phyloP scores from a whole-genome alignment of 2,329 filamentous ascomycete genomes.

The Phyllosticta paracitricarpa region DNA sequence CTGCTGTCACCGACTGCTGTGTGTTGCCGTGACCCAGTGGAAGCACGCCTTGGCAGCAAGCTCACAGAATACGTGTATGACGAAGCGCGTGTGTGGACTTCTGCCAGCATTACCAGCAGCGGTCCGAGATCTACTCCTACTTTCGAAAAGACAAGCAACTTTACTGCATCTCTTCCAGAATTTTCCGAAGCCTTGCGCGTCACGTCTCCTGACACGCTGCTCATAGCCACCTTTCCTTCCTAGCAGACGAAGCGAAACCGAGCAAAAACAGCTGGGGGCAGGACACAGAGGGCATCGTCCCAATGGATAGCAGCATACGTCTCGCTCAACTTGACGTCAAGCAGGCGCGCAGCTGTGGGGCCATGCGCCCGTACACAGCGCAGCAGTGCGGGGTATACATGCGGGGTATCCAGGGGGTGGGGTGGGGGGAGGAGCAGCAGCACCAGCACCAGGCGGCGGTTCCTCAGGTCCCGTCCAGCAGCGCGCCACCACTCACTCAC shows the following conservation, averaged over 20 bases:
- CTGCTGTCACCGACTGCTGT: not conserved
- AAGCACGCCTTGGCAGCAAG: not conserved
- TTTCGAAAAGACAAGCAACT: no score
- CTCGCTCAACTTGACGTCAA: not conserved
- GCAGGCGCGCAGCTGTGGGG: not conserved
- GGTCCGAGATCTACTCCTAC: not conserved
- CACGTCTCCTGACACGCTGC: not conserved
- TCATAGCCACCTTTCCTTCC: no score
- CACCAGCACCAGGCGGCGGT: not conserved
- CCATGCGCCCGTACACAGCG: not conserved
- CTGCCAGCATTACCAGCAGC: not conserved
- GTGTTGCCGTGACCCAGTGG: no score
- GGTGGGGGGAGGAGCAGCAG: no score
- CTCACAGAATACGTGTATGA: not conserved
- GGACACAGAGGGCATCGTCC: not conserved
- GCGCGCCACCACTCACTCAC: not conserved
- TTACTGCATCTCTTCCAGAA: not conserved
- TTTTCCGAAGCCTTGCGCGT: not conserved
- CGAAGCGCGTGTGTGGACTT: not conserved
- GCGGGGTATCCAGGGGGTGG: not conserved
- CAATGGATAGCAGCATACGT: no score
- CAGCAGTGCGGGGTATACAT: not conserved
- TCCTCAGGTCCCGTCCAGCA: no score
- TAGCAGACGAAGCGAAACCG: not conserved
- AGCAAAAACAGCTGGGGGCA: not conserved